Conservation (phyloP, 1,284 basidiomycete species). For the Fomitiporia mediterranea region DNA sequence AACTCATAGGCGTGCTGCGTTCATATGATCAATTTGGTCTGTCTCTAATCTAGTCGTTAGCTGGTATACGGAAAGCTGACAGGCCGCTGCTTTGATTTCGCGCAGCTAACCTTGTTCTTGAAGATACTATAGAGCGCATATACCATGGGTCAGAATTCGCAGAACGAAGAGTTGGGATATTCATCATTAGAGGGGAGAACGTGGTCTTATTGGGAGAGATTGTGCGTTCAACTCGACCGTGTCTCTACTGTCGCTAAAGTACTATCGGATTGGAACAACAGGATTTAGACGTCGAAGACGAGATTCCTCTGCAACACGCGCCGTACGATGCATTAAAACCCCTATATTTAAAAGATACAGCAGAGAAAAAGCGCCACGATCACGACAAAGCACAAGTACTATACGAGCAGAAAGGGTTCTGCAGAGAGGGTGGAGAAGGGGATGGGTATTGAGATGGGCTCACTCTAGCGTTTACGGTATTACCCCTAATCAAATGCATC, state of each 20-base stretch:
- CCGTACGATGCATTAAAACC: slow-evolving; percentile 66
- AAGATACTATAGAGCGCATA: slow-evolving; percentile 86
- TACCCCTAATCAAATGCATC: too few relatives aligned
- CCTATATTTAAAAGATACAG: slow-evolving; percentile 68
- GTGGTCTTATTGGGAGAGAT: slow-evolving; percentile 97
- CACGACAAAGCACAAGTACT: slow-evolving; percentile 72
- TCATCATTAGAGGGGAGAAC: slow-evolving; percentile 96
- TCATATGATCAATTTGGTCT: slow-evolving; percentile 99
- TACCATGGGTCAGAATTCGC: slow-evolving; percentile 78
- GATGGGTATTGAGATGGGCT: slow-evolving; percentile 64
- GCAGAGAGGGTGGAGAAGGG: slow-evolving; percentile 87
- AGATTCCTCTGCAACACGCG: slow-evolving; percentile 73
- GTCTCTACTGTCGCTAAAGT: slow-evolving; percentile 1
- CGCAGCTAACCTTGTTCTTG: slow-evolving; percentile 90
- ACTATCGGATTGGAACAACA: slow-evolving; percentile 31
- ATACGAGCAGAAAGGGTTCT: slow-evolving; percentile 77
- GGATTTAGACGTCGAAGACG: slow-evolving; percentile 93
- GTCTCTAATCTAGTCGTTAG: slow-evolving; percentile 31
- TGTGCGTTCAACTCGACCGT: slow-evolving; percentile 39
- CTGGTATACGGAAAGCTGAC: background rate
- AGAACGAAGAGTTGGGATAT: slow-evolving; percentile 83
- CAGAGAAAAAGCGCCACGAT: slow-evolving; percentile 63
- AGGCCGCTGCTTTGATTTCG: background rate
- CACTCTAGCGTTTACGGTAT: too few relatives aligned
- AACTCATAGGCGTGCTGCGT: slow-evolving; percentile 91